phyloP scores from a whole-genome alignment of 768 basidiomycete species.

The Boletus reticulatus region DNA sequence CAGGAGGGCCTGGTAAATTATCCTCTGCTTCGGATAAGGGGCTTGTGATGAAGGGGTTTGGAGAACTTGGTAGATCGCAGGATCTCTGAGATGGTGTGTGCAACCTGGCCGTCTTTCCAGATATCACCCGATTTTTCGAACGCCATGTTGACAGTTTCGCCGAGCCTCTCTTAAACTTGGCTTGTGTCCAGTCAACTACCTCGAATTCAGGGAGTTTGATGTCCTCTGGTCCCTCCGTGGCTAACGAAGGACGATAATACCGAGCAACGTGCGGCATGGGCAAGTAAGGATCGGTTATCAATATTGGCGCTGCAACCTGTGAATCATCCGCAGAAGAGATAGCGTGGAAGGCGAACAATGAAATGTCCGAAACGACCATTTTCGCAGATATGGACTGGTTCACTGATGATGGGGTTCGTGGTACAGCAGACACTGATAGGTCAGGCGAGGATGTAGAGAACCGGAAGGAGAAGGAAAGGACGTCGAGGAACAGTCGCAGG shows the following conservation, averaged over 20 bases:
- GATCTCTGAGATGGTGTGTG: slow-evolving; percentile 19
- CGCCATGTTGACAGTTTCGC: slow-evolving; percentile 65
- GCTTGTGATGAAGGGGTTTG: slow-evolving; percentile 16
- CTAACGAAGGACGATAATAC: slow-evolving; percentile 42
- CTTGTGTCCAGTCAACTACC: slow-evolving; percentile 60
- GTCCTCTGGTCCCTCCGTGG: slow-evolving; percentile 17
- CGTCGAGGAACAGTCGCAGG: slow-evolving; percentile 52
- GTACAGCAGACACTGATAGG: not conserved
- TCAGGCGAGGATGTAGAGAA: slow-evolving; percentile 7
- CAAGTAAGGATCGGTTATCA: slow-evolving; percentile 74
- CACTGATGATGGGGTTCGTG: not conserved
- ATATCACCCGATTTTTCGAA: slow-evolving; percentile 34
- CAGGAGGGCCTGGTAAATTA: slow-evolving; percentile 9
- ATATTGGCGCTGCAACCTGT: slow-evolving; percentile 54
- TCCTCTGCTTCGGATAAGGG: slow-evolving; percentile 18
- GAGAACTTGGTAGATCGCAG: slow-evolving; percentile 15
- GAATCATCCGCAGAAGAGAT: slow-evolving; percentile 16
- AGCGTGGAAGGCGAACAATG: slow-evolving; percentile 51
- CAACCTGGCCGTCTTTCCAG: slow-evolving; percentile 14
- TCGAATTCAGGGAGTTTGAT: slow-evolving; percentile 53
- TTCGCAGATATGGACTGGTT: slow-evolving; percentile 12
- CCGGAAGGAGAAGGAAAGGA: slow-evolving; percentile 18
- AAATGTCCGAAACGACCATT: slow-evolving; percentile 44
- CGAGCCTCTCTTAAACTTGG: slow-evolving; percentile 38
- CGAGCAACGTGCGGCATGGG: slow-evolving; percentile 49